These are phyloP conservation scores for Guadua angustifolia DNA, from an alignment of 176 grass and related monocot species.

Conservation along the genomic window DNA sequence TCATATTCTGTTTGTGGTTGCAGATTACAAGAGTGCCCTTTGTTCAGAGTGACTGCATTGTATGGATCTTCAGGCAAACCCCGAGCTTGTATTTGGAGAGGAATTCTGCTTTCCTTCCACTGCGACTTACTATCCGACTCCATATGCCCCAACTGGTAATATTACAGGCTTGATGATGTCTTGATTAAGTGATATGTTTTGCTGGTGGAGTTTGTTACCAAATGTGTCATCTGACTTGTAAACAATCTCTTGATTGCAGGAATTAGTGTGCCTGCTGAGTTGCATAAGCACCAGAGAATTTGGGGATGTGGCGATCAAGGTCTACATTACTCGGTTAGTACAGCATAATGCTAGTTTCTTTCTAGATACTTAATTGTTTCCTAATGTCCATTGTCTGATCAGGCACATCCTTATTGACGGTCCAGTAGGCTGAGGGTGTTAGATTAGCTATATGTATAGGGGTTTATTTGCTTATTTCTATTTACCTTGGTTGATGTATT, in stretches of 20 bases:
- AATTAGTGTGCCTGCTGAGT: conserved; percentile 55
- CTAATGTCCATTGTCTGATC: conserved; percentile 19
- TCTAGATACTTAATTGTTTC: background rate
- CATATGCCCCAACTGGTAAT: conserved; percentile 52
- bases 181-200: conserved; percentile 35
- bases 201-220: conserved; percentile 33
- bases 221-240: background rate
- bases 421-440: conserved; percentile 53
- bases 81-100: conserved; percentile 61
- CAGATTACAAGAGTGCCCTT: background rate
- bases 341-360: conserved; percentile 19
- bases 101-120: conserved; percentile 51
- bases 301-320: conserved; percentile 59
- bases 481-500: too few relatives aligned
- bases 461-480: too few relatives aligned
- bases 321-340: conserved; percentile 58
- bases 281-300: conserved; percentile 54
- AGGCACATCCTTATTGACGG: conserved; percentile 36
- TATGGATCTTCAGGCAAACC: conserved; percentile 46
- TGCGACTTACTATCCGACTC: conserved; percentile 47
- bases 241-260: conserved; percentile 36
- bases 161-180: background rate
- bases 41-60: conserved; percentile 18
- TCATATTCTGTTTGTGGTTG: background rate
- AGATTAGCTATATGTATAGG: too few relatives aligned